Evolutionary conservation across 805 yeast species (phyloP).

Genomic region (Yamadazyma philogaea): DNA sequence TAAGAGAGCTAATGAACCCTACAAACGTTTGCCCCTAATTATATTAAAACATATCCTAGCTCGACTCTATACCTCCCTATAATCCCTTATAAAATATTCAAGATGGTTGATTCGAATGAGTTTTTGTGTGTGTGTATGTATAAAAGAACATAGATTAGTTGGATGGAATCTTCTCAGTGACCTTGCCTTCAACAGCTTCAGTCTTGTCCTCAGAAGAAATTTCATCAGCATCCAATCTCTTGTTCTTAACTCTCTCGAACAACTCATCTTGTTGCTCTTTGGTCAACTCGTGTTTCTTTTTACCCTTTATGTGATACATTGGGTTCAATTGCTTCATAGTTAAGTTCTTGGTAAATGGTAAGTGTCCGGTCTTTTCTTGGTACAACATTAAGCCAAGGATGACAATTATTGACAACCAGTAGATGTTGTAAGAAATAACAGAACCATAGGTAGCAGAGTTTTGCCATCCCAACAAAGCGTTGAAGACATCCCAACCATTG

Average conservation of each 20-base stretch:
- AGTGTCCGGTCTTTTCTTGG: conserved; percentile 82
- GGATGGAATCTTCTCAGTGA: conserved; percentile 9
- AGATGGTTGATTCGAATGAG: conserved; percentile 9
- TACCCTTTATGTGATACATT: conserved; percentile 65
- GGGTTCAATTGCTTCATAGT: conserved; percentile 56
- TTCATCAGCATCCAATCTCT: conserved; percentile 18
- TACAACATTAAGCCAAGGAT: conserved; percentile 63
- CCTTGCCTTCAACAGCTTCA: conserved; percentile 6
- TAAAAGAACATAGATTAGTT: conserved; percentile 4
- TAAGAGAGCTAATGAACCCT: neutral
- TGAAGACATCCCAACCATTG: conserved; percentile 97
- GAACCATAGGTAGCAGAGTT: conserved; percentile 94
- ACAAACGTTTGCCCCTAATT: conserved; percentile 3
- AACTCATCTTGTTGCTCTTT: conserved; percentile 33
- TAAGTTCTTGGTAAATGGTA: conserved; percentile 59
- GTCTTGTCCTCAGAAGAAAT: conserved; percentile 11
- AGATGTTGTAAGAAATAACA: conserved; percentile 79
- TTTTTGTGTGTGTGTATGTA: conserved; percentile 12
- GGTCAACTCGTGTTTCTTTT: conserved; percentile 48
- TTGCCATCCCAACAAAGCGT: conserved; percentile 95
- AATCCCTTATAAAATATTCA: conserved; percentile 8
- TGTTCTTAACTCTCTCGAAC: conserved; percentile 28
- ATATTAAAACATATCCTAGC: conserved; percentile 11
- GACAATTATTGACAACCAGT: conserved; percentile 60
- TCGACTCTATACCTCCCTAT: conserved; percentile 17